phyloP scores from a whole-genome alignment of 2,329 filamentous ascomycete species.

The Pleurostoma richardsiae region DNA sequence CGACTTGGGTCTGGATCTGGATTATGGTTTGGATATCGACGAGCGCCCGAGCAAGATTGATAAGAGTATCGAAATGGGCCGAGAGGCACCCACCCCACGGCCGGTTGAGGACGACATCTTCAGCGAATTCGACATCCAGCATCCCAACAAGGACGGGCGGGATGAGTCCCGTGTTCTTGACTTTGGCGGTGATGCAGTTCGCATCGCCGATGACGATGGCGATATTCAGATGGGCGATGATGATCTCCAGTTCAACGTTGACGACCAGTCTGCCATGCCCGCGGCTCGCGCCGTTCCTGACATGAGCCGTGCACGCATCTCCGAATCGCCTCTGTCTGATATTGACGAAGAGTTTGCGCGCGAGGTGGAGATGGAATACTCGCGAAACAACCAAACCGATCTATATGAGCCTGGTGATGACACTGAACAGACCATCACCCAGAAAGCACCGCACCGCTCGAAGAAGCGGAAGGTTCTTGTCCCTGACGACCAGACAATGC shows the following conservation, averaged over 20 bases:
- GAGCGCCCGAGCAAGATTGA: slow-evolving; percentile 49
- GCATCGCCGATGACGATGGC: slow-evolving; percentile 59
- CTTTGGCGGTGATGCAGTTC: slow-evolving; percentile 48
- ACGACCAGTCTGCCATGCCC: slow-evolving; percentile 53
- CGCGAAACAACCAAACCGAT: slow-evolving; percentile 45
- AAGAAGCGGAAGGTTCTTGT: slow-evolving; percentile 75
- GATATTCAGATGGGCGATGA: slow-evolving; percentile 57
- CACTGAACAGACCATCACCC: slow-evolving; percentile 52
- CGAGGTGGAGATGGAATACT: slow-evolving; percentile 55
- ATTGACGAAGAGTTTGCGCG: slow-evolving; percentile 59
- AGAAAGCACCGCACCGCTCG: slow-evolving; percentile 65
- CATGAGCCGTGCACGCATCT: slow-evolving; percentile 55
- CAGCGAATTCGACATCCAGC: slow-evolving; percentile 56
- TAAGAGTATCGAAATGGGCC: slow-evolving; percentile 79
- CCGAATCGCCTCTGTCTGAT: slow-evolving; percentile 66
- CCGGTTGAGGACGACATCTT: slow-evolving; percentile 66
- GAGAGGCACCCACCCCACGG: slow-evolving; percentile 70
- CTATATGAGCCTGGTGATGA: slow-evolving; percentile 59
- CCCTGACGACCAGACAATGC: slow-evolving; percentile 75
- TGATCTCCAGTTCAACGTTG: slow-evolving; percentile 61
- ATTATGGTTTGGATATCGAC: slow-evolving; percentile 70
- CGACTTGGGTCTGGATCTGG: slow-evolving; percentile 68
- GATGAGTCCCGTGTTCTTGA: slow-evolving; percentile 51
- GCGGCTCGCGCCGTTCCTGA: slow-evolving; percentile 39
- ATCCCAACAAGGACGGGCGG: slow-evolving; percentile 51